Conservation (phyloP, 169 alveolate genomes). For the Plasmodium knowlesi region DNA sequence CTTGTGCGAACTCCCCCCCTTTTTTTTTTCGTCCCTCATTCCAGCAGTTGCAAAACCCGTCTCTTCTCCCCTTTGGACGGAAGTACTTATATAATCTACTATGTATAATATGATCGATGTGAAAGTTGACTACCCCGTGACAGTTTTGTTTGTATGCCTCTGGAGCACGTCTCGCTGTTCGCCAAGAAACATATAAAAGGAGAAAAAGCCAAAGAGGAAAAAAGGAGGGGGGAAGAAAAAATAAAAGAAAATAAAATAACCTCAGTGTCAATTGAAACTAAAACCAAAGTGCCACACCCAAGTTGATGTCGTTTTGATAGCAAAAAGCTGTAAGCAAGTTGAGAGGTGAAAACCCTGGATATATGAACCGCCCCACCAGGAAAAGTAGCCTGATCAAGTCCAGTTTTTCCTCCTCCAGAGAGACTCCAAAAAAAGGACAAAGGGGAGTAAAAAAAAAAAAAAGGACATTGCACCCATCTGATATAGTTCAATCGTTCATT, state of each 20-base stretch:
- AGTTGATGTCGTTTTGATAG: background rate
- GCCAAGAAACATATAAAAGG: background rate
- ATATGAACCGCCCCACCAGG: background rate
- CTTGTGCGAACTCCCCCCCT: background rate
- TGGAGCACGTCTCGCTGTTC: background rate
- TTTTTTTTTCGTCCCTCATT: background rate
- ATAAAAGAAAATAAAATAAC: background rate
- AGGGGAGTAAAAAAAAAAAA: background rate
- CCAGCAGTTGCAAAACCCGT: no score
- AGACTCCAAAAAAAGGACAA: background rate
- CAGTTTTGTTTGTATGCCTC: background rate
- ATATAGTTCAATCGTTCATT: no score
- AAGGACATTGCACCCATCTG: background rate
- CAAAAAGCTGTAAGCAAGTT: background rate
- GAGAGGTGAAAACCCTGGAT: background rate
- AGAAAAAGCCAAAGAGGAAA: no score
- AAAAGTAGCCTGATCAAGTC: background rate
- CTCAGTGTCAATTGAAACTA: background rate
- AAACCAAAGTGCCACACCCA: background rate
- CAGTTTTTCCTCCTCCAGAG: background rate
- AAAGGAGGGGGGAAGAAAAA: background rate
- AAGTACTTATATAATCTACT: background rate
- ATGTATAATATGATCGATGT: background rate
- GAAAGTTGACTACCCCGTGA: background rate
- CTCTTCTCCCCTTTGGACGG: background rate